Percentiles rank a stretch among this genome's conserved stretches.
phyloP scores from a whole-genome alignment of 805 yeast species.

The Diddensiella transvaalensis region DNA sequence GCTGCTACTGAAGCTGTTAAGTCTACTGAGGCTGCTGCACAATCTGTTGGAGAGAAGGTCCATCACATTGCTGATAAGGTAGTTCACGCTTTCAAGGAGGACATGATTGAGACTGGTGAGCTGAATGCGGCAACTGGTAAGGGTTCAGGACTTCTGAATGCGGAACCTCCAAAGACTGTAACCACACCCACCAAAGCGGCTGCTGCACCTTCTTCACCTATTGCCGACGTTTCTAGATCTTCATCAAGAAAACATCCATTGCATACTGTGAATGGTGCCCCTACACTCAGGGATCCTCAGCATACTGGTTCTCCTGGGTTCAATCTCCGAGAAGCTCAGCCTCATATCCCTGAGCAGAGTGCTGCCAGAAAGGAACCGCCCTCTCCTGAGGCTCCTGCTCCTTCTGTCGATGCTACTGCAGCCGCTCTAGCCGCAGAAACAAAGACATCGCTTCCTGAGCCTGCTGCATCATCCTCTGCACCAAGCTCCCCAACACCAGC shows the following conservation, averaged over 20 bases:
- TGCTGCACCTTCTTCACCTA: neutral
- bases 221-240: neutral
- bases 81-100: neutral
- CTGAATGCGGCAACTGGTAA: neutral
- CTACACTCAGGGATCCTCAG: neutral
- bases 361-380: neutral
- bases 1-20: neutral
- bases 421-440: neutral
- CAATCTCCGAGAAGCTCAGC: neutral
- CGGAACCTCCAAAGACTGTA: neutral
- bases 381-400: neutral
- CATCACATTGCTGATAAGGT: neutral
- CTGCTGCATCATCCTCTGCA: neutral
- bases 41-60: conserved; percentile 1
- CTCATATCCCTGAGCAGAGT: neutral
- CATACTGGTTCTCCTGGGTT: neutral
- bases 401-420: conserved; percentile 8
- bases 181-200: too few relatives aligned
- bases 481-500: neutral
- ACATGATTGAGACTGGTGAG: neutral
- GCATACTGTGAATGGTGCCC: neutral
- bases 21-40: conserved; percentile 9
- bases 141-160: neutral
- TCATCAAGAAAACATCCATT: neutral
- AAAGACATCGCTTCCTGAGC: neutral